phyloP scores from a whole-genome alignment of 495 filamentous ascomycete species.

The Cladorrhinum samala region DNA sequence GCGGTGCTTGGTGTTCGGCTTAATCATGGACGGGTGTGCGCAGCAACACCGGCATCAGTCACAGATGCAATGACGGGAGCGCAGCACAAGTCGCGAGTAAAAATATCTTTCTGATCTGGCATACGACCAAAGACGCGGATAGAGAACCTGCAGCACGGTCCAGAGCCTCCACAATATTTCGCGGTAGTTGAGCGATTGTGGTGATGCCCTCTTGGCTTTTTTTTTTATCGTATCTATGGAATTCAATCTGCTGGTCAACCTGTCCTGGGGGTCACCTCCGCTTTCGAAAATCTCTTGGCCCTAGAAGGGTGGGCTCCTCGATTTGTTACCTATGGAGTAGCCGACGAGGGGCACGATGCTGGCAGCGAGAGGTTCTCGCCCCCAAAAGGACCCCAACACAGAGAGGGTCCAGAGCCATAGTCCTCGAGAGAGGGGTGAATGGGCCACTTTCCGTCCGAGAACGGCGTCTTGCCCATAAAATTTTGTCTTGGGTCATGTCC shows the following conservation, averaged over 20 bases:
- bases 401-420: background rate
- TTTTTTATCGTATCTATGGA: background rate
- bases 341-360: background rate
- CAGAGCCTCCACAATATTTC: slow-evolving; percentile 25
- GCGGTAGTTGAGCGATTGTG: background rate
- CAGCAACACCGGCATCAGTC: slow-evolving; percentile 13
- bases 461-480: slow-evolving; percentile 2
- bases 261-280: background rate
- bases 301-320: background rate
- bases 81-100: slow-evolving; percentile 25
- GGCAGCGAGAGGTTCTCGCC: slow-evolving; percentile 1
- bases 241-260: no score
- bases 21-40: slow-evolving; percentile 23
- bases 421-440: background rate
- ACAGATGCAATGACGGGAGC: slow-evolving; percentile 4
- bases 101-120: slow-evolving; percentile 29
- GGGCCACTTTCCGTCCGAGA: background rate
- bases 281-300: background rate
- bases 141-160: slow-evolving; percentile 12
- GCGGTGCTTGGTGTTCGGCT: no score
- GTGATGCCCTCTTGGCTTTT: background rate
- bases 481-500: background rate
- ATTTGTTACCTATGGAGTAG: slow-evolving; percentile 3
- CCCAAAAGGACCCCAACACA: background rate
- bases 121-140: slow-evolving; percentile 15